Base-by-base conservation (phyloP, 2,329 filamentous ascomycete species). In the Colletotrichum limetticola region DNA sequence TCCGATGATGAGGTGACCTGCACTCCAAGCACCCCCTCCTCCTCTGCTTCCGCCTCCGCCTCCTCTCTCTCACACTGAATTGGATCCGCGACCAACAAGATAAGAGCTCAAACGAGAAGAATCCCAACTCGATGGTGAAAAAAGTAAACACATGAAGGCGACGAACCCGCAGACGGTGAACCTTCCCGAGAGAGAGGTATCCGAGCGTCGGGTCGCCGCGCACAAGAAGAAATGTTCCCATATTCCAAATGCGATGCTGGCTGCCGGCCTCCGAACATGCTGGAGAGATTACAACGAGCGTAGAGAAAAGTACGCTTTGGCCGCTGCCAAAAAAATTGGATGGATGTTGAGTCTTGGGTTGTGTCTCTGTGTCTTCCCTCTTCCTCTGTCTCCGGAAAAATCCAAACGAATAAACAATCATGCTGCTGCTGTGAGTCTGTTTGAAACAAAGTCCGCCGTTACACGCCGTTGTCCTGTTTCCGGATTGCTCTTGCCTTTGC, bases 281-380 rank as follows among this genome's bases (percentile, higher is more conserved):
- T 79, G 75, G 77, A 78, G 79, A 79, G 81, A 87, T 86, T 86
- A 87, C 84, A 87, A 89, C 84, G 85, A 87, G 82, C 80, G 86
- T 88, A 87, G 79, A 85, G 82, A 85, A 86, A 77, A 76, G 79
- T 79, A 83, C 80, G 79, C 81, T 74, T 62, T 32, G 70, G 19
- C 66, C 60, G 61, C 66, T 77, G 77, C 79, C 75, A 76, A 76
- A 76, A 72, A 75, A 78, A 76, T 76, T 63, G 76, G 76, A 76
- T 69, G 70, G 76, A 76, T 69, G 70, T 55, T 65, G 42, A 49
- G 42, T 49, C 42, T 49, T 8, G 42, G 42, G 42, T n/a, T n/a
- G 42, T 49, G 42, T 49, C 42, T 60, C 56, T 56, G 53, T 42
- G 57, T 28, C 62, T 30, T 49, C 63, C 69, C 66, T 57, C 64